Percentiles rank a stretch among this genome's conserved stretches.
These are phyloP conservation scores for Xylaria palmicola DNA, from an alignment of 495 filamentous ascomycete species.

Conservation along the genomic window DNA sequence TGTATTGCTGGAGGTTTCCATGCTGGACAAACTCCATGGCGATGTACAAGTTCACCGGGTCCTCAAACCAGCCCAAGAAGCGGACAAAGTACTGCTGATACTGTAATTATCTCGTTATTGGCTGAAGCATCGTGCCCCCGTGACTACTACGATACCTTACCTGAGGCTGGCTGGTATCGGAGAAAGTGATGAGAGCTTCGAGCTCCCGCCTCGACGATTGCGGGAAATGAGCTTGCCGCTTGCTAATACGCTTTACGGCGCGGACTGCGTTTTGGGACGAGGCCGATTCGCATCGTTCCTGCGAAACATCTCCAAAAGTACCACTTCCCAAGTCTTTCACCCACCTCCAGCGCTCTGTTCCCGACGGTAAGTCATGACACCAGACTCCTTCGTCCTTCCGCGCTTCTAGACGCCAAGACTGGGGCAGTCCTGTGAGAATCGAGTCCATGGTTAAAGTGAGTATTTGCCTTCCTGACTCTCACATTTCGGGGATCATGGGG, in stretches of 20 bases:
- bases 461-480: background rate
- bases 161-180: background rate
- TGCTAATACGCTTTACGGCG: background rate
- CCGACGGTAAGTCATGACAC: background rate
- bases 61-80: slow-evolving; percentile 39
- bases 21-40: slow-evolving; percentile 37
- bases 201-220: background rate
- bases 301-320: background rate
- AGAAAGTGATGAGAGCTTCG: background rate
- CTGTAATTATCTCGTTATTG: background rate
- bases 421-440: background rate
- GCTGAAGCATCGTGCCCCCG: background rate
- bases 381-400: background rate
- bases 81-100: slow-evolving; percentile 31
- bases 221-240: background rate
- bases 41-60: slow-evolving; percentile 29
- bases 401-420: background rate
- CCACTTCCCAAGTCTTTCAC: background rate
- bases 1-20: slow-evolving; percentile 12
- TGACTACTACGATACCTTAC: background rate
- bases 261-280: background rate
- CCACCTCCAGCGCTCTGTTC: background rate
- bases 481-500: background rate
- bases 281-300: background rate
- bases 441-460: background rate